phyloP scores from a whole-genome alignment of 2,329 filamentous ascomycete species.

The Fusarium sp. region DNA sequence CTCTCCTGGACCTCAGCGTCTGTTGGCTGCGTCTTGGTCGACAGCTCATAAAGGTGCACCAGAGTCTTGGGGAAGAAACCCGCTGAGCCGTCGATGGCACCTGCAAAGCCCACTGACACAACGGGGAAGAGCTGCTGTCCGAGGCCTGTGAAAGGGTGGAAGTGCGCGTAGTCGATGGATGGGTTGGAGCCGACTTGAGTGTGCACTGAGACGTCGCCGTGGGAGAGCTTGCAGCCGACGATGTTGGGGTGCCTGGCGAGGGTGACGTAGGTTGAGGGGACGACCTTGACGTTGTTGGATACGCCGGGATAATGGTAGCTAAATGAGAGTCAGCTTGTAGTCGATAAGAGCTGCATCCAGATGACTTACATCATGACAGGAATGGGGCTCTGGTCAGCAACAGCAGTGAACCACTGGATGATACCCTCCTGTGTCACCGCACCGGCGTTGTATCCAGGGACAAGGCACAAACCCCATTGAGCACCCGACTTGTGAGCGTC shows the following conservation, averaged over 20 bases:
- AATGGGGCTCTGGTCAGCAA: slow-evolving; percentile 65
- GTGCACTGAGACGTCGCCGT: slow-evolving; percentile 72
- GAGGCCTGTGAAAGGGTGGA: slow-evolving; percentile 70
- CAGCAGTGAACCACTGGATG: slow-evolving; percentile 64
- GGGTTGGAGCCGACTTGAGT: slow-evolving; percentile 68
- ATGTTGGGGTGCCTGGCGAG: slow-evolving; percentile 72
- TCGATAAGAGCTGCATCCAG: neutral
- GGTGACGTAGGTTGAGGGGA: slow-evolving; percentile 63
- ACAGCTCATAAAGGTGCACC: slow-evolving; percentile 63
- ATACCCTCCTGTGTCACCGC: slow-evolving; percentile 65
- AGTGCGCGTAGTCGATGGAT: slow-evolving; percentile 64
- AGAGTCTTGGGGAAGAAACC: slow-evolving; percentile 71
- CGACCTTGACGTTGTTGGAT: slow-evolving; percentile 69
- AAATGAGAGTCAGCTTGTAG: neutral
- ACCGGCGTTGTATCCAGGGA: slow-evolving; percentile 67
- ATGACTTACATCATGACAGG: slow-evolving; percentile 65
- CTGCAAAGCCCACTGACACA: slow-evolving; percentile 65
- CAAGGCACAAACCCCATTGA: slow-evolving; percentile 67
- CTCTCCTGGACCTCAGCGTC: slow-evolving; percentile 60
- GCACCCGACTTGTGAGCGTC: slow-evolving; percentile 66
- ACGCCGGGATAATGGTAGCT: slow-evolving; percentile 74
- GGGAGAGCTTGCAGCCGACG: slow-evolving; percentile 74
- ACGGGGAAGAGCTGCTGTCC: slow-evolving; percentile 72
- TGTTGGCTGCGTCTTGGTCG: slow-evolving; percentile 41
- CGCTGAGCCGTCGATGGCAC: slow-evolving; percentile 69